phyloP scores from a whole-genome alignment of 352 stramenopile genomes.

The Globisporangium yorkense region DNA sequence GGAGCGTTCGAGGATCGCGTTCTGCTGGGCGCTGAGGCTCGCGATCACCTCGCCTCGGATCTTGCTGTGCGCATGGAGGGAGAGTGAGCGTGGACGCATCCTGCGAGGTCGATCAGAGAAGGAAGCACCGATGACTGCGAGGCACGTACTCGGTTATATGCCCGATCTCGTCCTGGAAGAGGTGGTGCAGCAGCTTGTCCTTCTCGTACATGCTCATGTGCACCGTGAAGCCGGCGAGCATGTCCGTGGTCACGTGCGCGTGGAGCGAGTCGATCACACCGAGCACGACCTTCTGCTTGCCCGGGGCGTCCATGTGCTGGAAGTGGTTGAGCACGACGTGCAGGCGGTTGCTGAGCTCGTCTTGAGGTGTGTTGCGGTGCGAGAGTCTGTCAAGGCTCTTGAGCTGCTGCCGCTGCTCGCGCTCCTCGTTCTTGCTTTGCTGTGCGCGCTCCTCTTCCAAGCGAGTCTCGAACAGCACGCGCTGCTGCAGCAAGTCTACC shows the following conservation, averaged over 20 bases:
- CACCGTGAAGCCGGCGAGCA: slow-evolving; percentile 33
- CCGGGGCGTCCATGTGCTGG: slow-evolving; percentile 44
- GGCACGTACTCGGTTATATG: slow-evolving; percentile 42
- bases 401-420: slow-evolving; percentile 45
- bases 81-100: background rate
- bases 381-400: slow-evolving; percentile 43
- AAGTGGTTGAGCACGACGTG: slow-evolving; percentile 48
- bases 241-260: slow-evolving; percentile 45
- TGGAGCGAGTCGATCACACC: slow-evolving; percentile 35
- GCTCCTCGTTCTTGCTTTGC: slow-evolving; percentile 34
- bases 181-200: slow-evolving; percentile 42
- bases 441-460: slow-evolving; percentile 29
- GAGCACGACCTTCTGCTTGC: slow-evolving; percentile 55
- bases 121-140: too few relatives aligned
- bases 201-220: slow-evolving; percentile 53
- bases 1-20: slow-evolving; percentile 55
- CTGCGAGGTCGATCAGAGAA: background rate
- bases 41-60: slow-evolving; percentile 41
- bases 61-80: slow-evolving; percentile 20
- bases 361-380: slow-evolving; percentile 31
- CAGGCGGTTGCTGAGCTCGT: slow-evolving; percentile 49
- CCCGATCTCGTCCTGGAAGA: slow-evolving; percentile 51
- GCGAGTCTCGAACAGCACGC: slow-evolving; percentile 20
- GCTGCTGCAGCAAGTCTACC: slow-evolving; percentile 35
- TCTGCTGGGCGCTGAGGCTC: slow-evolving; percentile 51